A percentile compares a stretch with the other conserved stretches of the same genome.
Evolutionary conservation across 352 stramenopile species (phyloP).

Genomic region (Pythium insidiosum): DNA sequence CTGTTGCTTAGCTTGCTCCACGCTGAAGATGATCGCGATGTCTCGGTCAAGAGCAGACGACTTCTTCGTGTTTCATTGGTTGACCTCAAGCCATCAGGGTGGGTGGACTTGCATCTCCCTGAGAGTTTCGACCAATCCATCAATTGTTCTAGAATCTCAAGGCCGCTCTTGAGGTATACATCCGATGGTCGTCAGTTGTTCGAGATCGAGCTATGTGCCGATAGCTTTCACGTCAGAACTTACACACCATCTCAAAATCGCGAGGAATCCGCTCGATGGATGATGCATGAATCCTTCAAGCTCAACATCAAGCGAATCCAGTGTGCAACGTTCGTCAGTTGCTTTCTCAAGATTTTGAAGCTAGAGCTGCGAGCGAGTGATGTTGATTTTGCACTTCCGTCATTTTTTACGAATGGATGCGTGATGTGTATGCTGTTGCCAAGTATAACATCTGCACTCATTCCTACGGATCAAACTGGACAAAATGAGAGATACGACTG

Average conservation of each 20-base stretch:
- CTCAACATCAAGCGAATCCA: conserved; percentile 30
- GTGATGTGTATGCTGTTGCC: conserved; percentile 22
- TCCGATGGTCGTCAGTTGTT: conserved; percentile 50
- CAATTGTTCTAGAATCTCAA: conserved; percentile 1
- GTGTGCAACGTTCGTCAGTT: conserved; percentile 24
- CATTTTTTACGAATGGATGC: conserved; percentile 34
- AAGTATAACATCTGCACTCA: conserved; percentile 4
- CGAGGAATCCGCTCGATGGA: conserved; percentile 17
- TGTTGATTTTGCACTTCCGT: conserved; percentile 13
- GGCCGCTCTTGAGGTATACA: conserved; percentile 27
- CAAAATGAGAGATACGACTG: conserved; percentile 19
- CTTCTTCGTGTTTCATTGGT: too few species aligned
- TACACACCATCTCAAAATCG: neutral
- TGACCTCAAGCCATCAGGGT: too few species aligned
- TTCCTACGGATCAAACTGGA: conserved; percentile 1
- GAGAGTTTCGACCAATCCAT: conserved; percentile 1
- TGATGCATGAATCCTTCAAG: too few species aligned
- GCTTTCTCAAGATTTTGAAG: conserved; percentile 27
- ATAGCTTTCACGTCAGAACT: conserved; percentile 24
- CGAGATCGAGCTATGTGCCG: conserved; percentile 31
- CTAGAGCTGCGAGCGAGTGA: conserved; percentile 17
- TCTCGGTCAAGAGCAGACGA: conserved; percentile 3
- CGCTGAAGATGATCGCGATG: conserved; percentile 8
- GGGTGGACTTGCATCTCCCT: conserved; percentile 4
- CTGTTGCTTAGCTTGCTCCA: conserved; percentile 42